Evolutionary conservation across 2,329 filamentous ascomycete genomes (phyloP), one percentile per base, ranked within the genome.

Genomic region (Neonectria magnoliae): DNA sequence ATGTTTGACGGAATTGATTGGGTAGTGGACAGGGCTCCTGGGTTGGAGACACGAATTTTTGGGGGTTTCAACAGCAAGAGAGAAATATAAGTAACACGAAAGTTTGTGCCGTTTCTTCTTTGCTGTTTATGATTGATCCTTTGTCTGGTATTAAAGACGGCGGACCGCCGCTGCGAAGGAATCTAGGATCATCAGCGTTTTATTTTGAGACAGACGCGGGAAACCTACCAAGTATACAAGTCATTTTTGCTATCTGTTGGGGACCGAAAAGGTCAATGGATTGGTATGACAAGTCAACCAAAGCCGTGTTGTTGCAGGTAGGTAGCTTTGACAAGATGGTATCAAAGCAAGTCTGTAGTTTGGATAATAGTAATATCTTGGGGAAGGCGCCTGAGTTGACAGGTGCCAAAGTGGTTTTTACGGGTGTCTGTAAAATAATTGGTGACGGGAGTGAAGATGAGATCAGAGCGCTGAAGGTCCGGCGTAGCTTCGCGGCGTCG

Each of bases 401-500:
- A 55, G 18, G 44, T 13, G 51, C 38, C 11, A 14, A 9, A 16
- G n/a, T 27, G 41, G 18, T 36, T 18, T 11, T 45, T 10, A 52
- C 25, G 27, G 31, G 31, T 16, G 33, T 33, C 45, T 42, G 44
- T 31, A 29, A 63, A 62, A 29, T 22, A 53, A 54, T 59, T 25
- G 29, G 41, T 31, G 60, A 27, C 25, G 25, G 25, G 25, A 20
- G 16, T 47, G 31, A 27, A 50, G 31, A 56, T 61, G 56, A 41
- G 20, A 52, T 57, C 42, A 68, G 64, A 73, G 68, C 54, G 57
- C 41, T 44, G 20, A 51, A 41, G 67, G 65, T 67, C 69, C 56
- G 47, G 61, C 33, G 54, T 71, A 61, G 71, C 72, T 67, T 74
- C 71, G 48, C 57, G 57, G 63, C 57, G 68, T 63, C 42, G 44